Evolutionary conservation across 2,329 filamentous ascomycete genomes (phyloP).

Genomic region (Claviceps spartinae): DNA sequence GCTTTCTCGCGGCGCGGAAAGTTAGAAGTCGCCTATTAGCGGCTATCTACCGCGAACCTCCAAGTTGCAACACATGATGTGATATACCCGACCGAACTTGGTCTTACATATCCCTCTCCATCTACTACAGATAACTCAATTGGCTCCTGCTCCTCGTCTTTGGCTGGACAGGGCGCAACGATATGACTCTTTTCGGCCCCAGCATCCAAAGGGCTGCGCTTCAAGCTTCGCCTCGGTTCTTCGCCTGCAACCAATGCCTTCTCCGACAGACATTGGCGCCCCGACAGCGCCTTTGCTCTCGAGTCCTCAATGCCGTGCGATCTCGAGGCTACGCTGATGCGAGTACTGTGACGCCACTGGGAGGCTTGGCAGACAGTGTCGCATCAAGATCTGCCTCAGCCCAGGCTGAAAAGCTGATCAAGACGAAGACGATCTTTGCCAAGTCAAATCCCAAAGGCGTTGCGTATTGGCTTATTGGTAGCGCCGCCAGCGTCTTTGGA

Average conservation of each 20-base stretch:
- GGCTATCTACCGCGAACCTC: neutral
- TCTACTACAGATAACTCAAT: neutral
- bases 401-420: constrained; percentile 13
- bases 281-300: constrained; percentile 20
- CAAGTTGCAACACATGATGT: neutral
- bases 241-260: constrained; percentile 37
- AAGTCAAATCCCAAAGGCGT: constrained; percentile 62
- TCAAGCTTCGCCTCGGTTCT: constrained; percentile 24
- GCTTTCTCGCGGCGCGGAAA: neutral
- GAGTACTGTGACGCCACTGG: constrained; percentile 16
- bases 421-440: constrained; percentile 32
- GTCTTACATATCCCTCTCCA: neutral
- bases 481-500: constrained; percentile 86
- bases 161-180: neutral
- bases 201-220: constrained; percentile 28
- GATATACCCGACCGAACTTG: neutral
- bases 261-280: constrained; percentile 16
- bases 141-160: neutral
- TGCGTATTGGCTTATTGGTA: constrained; percentile 85
- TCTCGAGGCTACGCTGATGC: constrained; percentile 25
- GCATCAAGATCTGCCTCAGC: constrained; percentile 12
- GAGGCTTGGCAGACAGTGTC: constrained; percentile 14
- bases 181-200: constrained; percentile 30
- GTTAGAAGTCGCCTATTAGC: neutral
- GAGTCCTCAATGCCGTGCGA: constrained; percentile 26